phyloP scores from a whole-genome alignment of 805 yeast species.

The Candida pseudoglaebosa region DNA sequence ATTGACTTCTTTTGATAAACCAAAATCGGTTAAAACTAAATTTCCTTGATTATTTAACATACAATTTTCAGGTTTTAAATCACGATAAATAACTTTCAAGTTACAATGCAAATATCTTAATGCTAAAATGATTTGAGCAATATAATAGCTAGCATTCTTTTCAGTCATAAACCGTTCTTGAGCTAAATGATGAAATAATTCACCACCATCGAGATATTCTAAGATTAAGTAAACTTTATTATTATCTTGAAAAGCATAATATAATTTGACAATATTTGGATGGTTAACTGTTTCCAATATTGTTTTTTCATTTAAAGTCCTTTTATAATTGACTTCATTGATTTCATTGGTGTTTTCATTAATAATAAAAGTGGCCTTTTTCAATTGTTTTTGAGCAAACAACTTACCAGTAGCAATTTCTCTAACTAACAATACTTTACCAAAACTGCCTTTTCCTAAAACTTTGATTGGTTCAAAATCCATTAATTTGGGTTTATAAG shows the following conservation, averaged over 20 bases:
- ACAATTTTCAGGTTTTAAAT: slow-evolving; percentile 44
- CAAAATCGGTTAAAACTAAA: slow-evolving; percentile 43
- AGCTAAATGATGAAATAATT: slow-evolving; percentile 40
- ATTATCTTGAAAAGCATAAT: slow-evolving; percentile 42
- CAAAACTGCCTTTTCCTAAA: slow-evolving; percentile 42
- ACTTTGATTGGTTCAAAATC: slow-evolving; percentile 43
- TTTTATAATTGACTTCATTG: slow-evolving; percentile 28
- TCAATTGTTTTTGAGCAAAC: slow-evolving; percentile 43
- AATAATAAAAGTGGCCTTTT: slow-evolving; percentile 33
- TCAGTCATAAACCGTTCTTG: slow-evolving; percentile 21
- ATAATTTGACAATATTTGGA: slow-evolving; percentile 41
- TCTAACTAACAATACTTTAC: slow-evolving; percentile 39
- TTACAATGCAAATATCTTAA: slow-evolving; percentile 33
- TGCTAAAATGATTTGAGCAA: slow-evolving; percentile 41
- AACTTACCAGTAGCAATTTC: slow-evolving; percentile 35
- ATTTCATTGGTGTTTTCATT: slow-evolving; percentile 29
- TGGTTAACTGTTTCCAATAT: slow-evolving; percentile 40
- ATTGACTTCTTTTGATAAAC: slow-evolving; percentile 35
- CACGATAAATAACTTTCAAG: slow-evolving; percentile 40
- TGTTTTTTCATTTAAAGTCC: slow-evolving; percentile 40
- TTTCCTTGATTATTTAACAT: slow-evolving; percentile 39
- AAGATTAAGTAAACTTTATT: slow-evolving; percentile 41
- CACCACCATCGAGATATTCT: slow-evolving; percentile 45
- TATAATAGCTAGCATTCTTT: slow-evolving; percentile 36
- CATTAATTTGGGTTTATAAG: slow-evolving; percentile 24